Percentiles rank a stretch among this genome's conserved stretches.
Evolutionary conservation across 768 basidiomycete genomes (phyloP).

Genomic region (Crucibulum laeve): DNA sequence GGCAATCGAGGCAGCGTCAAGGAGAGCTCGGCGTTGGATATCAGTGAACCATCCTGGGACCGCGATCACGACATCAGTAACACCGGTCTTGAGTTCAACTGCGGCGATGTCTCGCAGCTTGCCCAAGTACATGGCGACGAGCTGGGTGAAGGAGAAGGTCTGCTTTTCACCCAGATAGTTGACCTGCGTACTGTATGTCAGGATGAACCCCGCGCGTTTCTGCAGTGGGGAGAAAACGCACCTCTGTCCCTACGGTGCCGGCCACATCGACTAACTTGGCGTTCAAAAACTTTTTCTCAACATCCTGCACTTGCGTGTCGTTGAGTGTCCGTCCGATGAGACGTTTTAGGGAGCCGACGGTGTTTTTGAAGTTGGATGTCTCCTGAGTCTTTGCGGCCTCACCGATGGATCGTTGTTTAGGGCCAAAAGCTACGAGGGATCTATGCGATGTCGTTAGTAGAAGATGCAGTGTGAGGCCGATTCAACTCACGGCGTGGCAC

Average conservation of each 20-base stretch:
- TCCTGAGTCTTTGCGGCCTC: slow-evolving; percentile 97
- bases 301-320: slow-evolving; percentile 77
- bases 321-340: slow-evolving; percentile 76
- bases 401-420: slow-evolving; percentile 86
- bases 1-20: slow-evolving; percentile 88
- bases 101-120: slow-evolving; percentile 87
- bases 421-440: slow-evolving; percentile 92
- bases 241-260: slow-evolving; percentile 84
- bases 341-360: slow-evolving; percentile 88
- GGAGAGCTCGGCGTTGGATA: slow-evolving; percentile 81
- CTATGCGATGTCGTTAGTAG: slow-evolving; percentile 31
- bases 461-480: background rate
- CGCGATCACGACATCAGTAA: slow-evolving; percentile 92
- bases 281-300: slow-evolving; percentile 91
- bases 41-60: slow-evolving; percentile 98
- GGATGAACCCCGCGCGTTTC: slow-evolving; percentile 4
- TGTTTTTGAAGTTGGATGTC: slow-evolving; percentile 97
- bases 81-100: slow-evolving; percentile 78
- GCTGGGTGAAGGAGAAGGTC: slow-evolving; percentile 83
- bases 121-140: slow-evolving; percentile 86
- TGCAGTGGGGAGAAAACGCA: slow-evolving; percentile 30
- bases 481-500: slow-evolving; percentile 82
- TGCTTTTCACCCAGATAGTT: slow-evolving; percentile 80
- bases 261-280: slow-evolving; percentile 80
- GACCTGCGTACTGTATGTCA: slow-evolving; percentile 50